phyloP scores from a whole-genome alignment of 2,329 filamentous ascomycete species.

The Neocucurbitaria cava region DNA sequence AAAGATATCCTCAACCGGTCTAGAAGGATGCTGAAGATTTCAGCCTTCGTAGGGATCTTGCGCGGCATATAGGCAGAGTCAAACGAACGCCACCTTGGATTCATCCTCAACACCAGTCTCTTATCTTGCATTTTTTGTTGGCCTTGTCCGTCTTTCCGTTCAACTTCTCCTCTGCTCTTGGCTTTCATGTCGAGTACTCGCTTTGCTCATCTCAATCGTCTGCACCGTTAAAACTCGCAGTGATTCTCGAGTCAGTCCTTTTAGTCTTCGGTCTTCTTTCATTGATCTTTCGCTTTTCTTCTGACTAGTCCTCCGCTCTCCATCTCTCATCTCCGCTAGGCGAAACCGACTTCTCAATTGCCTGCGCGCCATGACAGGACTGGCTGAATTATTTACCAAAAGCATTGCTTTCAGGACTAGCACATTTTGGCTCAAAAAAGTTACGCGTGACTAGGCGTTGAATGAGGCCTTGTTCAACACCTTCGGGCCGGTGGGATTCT shows the following conservation, averaged over 20 bases:
- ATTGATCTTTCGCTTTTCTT: not conserved
- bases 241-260: not conserved
- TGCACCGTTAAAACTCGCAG: not conserved
- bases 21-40: slow-evolving; percentile 27
- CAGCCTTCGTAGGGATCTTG: slow-evolving; percentile 26
- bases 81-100: slow-evolving; percentile 20
- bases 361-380: slow-evolving; percentile 26
- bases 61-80: slow-evolving; percentile 33
- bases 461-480: slow-evolving; percentile 27
- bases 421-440: slow-evolving; percentile 30
- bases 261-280: not conserved
- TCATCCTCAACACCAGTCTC: slow-evolving; percentile 11
- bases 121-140: not conserved
- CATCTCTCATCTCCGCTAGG: slow-evolving; percentile 20
- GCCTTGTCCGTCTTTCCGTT: not conserved
- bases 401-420: slow-evolving; percentile 4
- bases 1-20: slow-evolving; percentile 18
- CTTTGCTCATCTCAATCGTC: not conserved
- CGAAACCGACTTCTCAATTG: slow-evolving; percentile 32
- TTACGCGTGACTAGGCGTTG: slow-evolving; percentile 37
- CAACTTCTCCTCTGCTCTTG: not conserved
- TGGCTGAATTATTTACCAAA: slow-evolving; percentile 29
- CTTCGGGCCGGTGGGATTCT: slow-evolving; percentile 28
- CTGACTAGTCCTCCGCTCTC: slow-evolving; percentile 1
- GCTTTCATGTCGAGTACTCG: not conserved